Conservation (phyloP, 306 rosid genomes). For the Vigna trinervia region DNA sequence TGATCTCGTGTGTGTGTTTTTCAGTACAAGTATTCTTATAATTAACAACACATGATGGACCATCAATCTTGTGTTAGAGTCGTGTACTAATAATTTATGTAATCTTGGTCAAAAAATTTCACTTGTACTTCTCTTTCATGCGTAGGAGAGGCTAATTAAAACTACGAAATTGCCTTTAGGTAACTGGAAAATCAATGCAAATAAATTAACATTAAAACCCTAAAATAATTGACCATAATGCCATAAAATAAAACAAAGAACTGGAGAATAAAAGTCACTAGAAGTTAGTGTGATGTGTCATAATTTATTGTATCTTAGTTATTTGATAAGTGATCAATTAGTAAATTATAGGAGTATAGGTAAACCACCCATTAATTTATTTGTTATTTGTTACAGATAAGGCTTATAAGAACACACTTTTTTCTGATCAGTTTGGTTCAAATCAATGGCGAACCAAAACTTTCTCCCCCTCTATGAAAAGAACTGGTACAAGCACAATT, state of each 20-base stretch:
- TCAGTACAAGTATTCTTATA: too few species aligned
- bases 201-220: neutral
- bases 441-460: conserved; percentile 37
- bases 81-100: too few species aligned
- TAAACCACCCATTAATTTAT: neutral
- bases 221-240: neutral
- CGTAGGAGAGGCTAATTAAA: neutral
- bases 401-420: neutral
- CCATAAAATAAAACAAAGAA: too few species aligned
- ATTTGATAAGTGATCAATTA: too few species aligned
- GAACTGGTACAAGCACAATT: conserved; percentile 17
- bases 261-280: too few species aligned
- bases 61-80: too few species aligned
- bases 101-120: too few species aligned
- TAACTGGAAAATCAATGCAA: neutral
- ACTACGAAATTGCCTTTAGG: neutral
- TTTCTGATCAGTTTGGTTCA: conserved; percentile 12
- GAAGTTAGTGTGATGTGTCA: too few species aligned
- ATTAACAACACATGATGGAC: too few species aligned
- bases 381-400: neutral
- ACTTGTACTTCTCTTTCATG: neutral
- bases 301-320: too few species aligned
- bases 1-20: too few species aligned
- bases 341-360: too few species aligned
- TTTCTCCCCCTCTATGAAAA: conserved; percentile 51